Conservation (phyloP, 108 stramenopile genomes). For the Mediolabrus comicus region DNA sequence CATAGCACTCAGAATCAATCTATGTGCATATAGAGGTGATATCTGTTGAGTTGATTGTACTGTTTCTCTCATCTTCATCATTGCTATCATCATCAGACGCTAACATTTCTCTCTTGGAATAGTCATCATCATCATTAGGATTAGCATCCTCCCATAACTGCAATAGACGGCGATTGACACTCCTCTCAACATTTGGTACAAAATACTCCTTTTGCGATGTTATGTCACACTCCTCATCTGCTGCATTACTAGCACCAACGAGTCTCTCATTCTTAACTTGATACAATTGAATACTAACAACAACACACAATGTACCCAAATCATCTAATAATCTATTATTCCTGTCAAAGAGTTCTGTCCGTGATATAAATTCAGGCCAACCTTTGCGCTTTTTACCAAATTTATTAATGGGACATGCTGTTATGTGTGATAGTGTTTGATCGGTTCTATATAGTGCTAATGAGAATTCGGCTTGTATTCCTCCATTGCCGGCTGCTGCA, state of each 20-base stretch:
- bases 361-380: constrained; percentile 9
- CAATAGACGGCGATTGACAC: not conserved
- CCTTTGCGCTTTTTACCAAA: constrained; percentile 25
- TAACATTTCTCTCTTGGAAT: not conserved
- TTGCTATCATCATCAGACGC: not conserved
- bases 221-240: too few relatives aligned
- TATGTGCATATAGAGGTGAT: constrained; percentile 23
- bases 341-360: constrained; percentile 9
- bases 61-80: not conserved
- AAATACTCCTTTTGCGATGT: not conserved
- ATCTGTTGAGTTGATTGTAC: constrained; percentile 17
- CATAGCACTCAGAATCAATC: too few relatives aligned
- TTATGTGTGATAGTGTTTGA: not conserved
- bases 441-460: constrained; percentile 10
- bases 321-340: constrained; percentile 9
- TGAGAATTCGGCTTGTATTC: constrained; percentile 17
- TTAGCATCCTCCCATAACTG: not conserved
- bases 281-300: constrained; percentile 22
- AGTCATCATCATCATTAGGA: not conserved
- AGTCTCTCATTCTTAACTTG: constrained; percentile 1
- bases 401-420: constrained; percentile 11
- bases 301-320: constrained; percentile 8
- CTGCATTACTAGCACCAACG: too few relatives aligned
- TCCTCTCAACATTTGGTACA: constrained; percentile 24
- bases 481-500: not conserved